Evolutionary conservation across 2,329 filamentous ascomycete genomes (phyloP).

Genomic region (Microdochium bolleyi): DNA sequence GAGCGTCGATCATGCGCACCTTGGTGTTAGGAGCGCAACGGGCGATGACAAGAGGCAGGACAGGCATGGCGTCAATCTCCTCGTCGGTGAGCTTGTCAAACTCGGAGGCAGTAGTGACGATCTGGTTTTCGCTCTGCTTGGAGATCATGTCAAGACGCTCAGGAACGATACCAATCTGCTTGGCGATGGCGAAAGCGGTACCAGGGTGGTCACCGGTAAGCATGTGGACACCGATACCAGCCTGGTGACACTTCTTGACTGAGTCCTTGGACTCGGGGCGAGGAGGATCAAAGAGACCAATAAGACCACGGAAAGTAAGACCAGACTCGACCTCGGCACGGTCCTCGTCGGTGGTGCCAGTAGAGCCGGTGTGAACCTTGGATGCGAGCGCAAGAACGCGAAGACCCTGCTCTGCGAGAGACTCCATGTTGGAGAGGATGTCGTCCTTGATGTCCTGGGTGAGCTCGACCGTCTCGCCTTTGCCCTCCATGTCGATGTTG

Average conservation of each 20-base stretch:
- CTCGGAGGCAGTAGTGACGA: slow-evolving; percentile 50
- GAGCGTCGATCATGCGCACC: slow-evolving; percentile 60
- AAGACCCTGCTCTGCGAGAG: slow-evolving; percentile 56
- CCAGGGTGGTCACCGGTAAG: slow-evolving; percentile 52
- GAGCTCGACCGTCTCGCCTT: slow-evolving; percentile 30
- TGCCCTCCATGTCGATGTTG: slow-evolving; percentile 33
- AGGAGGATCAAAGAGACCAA: slow-evolving; percentile 40
- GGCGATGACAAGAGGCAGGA: slow-evolving; percentile 53
- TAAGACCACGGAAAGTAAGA: slow-evolving; percentile 52
- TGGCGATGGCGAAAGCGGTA: slow-evolving; percentile 50
- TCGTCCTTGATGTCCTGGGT: slow-evolving; percentile 44
- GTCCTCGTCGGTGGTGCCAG: slow-evolving; percentile 29
- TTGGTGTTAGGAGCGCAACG: slow-evolving; percentile 58
- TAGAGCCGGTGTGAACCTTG: slow-evolving; percentile 26
- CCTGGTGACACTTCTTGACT: slow-evolving; percentile 41
- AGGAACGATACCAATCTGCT: slow-evolving; percentile 47
- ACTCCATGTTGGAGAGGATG: slow-evolving; percentile 61
- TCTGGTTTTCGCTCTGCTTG: slow-evolving; percentile 40
- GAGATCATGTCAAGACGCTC: slow-evolving; percentile 27
- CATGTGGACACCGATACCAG: slow-evolving; percentile 52
- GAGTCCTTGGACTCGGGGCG: slow-evolving; percentile 50
- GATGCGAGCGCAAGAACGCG: slow-evolving; percentile 60
- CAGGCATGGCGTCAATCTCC: slow-evolving; percentile 50
- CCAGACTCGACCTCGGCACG: slow-evolving; percentile 51
- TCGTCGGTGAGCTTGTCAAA: slow-evolving; percentile 52